Conservation (phyloP, 176 grass and related monocot genomes). For the Alopecurus myosuroides region DNA sequence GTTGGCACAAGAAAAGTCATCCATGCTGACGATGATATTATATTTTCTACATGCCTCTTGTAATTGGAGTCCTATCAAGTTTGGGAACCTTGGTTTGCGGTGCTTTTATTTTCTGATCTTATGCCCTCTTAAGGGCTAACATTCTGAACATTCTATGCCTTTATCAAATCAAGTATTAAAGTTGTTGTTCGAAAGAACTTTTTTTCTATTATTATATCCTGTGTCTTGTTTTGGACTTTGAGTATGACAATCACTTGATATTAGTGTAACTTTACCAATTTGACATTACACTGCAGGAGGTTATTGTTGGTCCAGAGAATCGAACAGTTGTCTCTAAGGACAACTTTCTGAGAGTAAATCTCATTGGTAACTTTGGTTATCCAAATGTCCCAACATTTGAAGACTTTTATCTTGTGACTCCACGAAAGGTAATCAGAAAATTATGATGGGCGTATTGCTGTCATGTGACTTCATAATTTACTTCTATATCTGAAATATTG, state of each 20-base stretch:
- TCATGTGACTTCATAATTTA: neutral
- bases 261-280: neutral
- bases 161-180: neutral
- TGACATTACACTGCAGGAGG: constrained; percentile 51
- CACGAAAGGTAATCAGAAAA: constrained; percentile 51
- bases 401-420: constrained; percentile 78
- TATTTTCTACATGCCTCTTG: neutral
- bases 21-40: neutral
- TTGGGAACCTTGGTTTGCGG: neutral
- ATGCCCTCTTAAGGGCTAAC: constrained; percentile 1
- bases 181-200: neutral
- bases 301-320: constrained; percentile 82
- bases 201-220: neutral
- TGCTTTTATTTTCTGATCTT: neutral
- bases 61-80: neutral
- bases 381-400: constrained; percentile 53
- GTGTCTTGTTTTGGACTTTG: neutral
- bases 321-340: constrained; percentile 71
- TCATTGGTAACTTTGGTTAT: constrained; percentile 75
- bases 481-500: constrained; percentile 3
- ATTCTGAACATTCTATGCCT: neutral
- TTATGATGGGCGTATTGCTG: neutral
- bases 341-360: constrained; percentile 76
- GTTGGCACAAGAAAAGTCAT: neutral
- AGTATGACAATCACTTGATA: neutral